Evolutionary conservation across 2,329 filamentous ascomycete species (phyloP), one percentile per base, ranked within the genome.

Genomic region (Xylariaceae sp.): DNA sequence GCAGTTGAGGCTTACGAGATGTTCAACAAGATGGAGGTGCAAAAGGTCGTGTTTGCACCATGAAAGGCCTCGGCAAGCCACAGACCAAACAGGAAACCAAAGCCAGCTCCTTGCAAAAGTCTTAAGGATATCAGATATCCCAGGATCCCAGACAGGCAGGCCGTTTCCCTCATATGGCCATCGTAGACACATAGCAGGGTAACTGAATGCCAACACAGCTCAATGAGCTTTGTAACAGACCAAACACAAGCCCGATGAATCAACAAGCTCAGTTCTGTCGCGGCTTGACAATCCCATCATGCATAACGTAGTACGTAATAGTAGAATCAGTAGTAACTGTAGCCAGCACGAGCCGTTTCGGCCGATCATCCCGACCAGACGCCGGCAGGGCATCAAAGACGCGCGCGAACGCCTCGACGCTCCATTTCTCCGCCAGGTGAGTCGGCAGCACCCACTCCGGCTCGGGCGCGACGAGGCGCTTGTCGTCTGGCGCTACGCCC

Each of bases 231-330:
- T n/a, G n/a, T n/a, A n/a, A n/a, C n/a, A n/a, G n/a, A n/a, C n/a
- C n/a, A n/a, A n/a, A n/a, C n/a, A n/a, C n/a, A n/a, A n/a, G n/a
- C n/a, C n/a, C n/a, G n/a, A n/a, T n/a, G n/a, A n/a, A n/a, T n/a
- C n/a, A n/a, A n/a, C n/a, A n/a, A n/a, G n/a, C 29, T 76, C 69
- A 92, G 63, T 93, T 93, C 64, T 92, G 88, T 46, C 88, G 75
- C 20, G 88, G 88, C 71, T 92, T 93, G 42, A 92, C 86, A 53
- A 91, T 82, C n/a, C 87, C 88, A 64, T 92, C 86, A 58, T 92
- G 87, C 64, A 92, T 80, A 52, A 91, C 76, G 62, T 93, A 93
- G 67, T 92, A 93, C 33, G 88, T 85, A 16, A 93, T 76, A 0
- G 88, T 92, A 53, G 87, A 91, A 66, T 93, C 88, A 57, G 86